phyloP scores from a whole-genome alignment of 2,329 filamentous ascomycete species.

The Cercospora sp. region DNA sequence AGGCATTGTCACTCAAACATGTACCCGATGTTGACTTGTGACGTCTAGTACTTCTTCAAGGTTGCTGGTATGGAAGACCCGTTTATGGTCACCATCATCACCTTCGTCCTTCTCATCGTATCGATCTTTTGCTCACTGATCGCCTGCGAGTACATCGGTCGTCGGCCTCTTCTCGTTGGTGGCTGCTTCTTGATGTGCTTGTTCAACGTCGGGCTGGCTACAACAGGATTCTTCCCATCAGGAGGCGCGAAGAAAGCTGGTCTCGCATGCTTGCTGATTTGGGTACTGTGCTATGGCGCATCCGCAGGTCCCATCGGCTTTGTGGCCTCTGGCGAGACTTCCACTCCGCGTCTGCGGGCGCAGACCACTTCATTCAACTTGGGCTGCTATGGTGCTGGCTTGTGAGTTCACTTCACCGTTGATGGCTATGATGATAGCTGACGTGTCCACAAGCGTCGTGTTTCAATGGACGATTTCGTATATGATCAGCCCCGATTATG shows the following conservation, averaged over 20 bases:
- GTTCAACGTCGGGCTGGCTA: constrained; percentile 22
- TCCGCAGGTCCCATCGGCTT: constrained; percentile 25
- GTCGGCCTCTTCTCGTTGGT: constrained; percentile 21
- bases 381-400: constrained; percentile 17
- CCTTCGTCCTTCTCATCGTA: constrained; percentile 42
- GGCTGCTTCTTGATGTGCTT: constrained; percentile 23
- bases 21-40: background rate
- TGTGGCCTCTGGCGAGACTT: constrained; percentile 21
- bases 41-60: constrained; percentile 23
- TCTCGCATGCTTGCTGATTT: constrained; percentile 22
- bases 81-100: constrained; percentile 34
- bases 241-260: constrained; percentile 18
- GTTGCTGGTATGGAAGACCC: constrained; percentile 23
- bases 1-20: background rate
- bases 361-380: constrained; percentile 17
- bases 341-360: constrained; percentile 20
- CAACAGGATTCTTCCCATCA: constrained; percentile 16
- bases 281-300: constrained; percentile 25
- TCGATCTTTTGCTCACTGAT: constrained; percentile 28
- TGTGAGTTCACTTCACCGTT: constrained; percentile 7
- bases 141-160: constrained; percentile 23
- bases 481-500: constrained; percentile 23
- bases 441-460: constrained; percentile 13
- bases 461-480: constrained; percentile 22
- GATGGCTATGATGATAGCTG: background rate